Evolutionary conservation across 2,329 filamentous ascomycete genomes (phyloP), one percentile per base, ranked within the genome.

Genomic region (Talaromyces atroroseus): DNA sequence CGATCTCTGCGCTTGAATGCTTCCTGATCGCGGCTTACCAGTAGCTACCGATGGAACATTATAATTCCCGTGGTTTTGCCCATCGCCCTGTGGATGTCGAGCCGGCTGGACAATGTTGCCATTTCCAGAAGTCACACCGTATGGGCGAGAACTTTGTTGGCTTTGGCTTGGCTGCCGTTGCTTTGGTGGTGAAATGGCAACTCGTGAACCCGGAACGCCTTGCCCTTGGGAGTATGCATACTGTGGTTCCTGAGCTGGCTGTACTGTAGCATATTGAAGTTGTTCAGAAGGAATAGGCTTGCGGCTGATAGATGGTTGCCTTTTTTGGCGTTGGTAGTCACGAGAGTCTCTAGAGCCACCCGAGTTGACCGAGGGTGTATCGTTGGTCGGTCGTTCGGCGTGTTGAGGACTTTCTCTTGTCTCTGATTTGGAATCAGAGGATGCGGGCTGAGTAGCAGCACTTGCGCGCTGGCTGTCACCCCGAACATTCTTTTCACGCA

Each of bases 401-500:
- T 59, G 21, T 10, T 50, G 57, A 24, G 49, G 58, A 20, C 58
- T 59, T 18, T 61, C 61, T 11, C 60, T 44, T 38, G 50, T 26
- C 16, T 52, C 45, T 38, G 47, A 5, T 34, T 50, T 56, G 51
- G 48, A 54, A 48, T 44, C 46, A 8, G 52, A 8, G 3, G 24
- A 7, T 7, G 24, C 53, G 53, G 60, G 54, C 52, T 49, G 48
- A 50, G 42, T 49, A 45, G 47, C 52, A 45, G 59, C 58, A 14
- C 29, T 55, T 36, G 58, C 38, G 60, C 51, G 61, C 24, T 65
- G 63, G 8, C 62, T 61, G 23, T 69, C 66, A 36, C 66, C 64
- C 24, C 64, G 66, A 29, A 69, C 68, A 56, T 74, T 66, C 4
- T 69, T 67, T 66, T 92, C 86, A 63, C 85, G 82, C 18, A 86